phyloP scores from a whole-genome alignment of 352 stramenopile species.

The Globisporangium iwayamae region DNA sequence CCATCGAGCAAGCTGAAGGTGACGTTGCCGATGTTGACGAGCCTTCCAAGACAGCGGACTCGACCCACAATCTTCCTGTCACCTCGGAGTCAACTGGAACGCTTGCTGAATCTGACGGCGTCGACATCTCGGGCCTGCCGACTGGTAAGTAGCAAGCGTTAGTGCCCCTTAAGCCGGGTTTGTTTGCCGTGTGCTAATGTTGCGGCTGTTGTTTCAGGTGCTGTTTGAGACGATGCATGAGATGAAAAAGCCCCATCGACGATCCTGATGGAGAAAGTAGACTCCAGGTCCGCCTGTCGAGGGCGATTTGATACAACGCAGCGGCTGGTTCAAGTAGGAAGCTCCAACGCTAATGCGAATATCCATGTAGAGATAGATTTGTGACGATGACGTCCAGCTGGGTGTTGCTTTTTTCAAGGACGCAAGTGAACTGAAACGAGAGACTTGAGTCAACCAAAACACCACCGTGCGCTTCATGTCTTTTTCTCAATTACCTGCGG shows the following conservation, averaged over 20 bases:
- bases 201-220: background rate
- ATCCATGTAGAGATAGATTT: slow-evolving; percentile 1
- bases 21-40: background rate
- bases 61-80: background rate
- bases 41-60: background rate
- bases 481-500: background rate
- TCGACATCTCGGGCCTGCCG: background rate
- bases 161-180: background rate
- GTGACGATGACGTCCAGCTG: background rate
- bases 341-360: background rate
- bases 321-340: background rate
- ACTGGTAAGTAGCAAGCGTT: background rate
- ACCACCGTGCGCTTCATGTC: background rate
- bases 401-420: too few relatives aligned
- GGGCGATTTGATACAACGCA: background rate
- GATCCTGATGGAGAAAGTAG: background rate
- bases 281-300: background rate
- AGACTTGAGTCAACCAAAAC: background rate
- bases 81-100: background rate
- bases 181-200: background rate
- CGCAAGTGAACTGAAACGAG: background rate
- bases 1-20: background rate
- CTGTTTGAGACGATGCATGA: background rate
- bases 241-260: background rate
- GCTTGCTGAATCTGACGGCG: background rate